phyloP scores from a whole-genome alignment of 345 rosid genomes.

The Hibiscus mutabilis region DNA sequence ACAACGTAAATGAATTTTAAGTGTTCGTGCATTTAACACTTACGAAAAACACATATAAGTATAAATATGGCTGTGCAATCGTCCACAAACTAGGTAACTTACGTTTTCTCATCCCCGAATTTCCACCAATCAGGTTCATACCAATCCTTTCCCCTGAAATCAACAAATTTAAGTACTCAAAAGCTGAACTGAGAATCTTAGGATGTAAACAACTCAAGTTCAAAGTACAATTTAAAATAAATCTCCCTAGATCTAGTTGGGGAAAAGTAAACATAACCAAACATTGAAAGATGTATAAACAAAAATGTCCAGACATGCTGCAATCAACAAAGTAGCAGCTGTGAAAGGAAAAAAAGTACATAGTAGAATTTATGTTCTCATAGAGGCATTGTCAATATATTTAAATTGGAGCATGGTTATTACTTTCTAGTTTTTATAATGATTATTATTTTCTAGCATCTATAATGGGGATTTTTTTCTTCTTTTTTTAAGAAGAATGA shows the following conservation, averaged over 20 bases:
- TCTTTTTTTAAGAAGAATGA: neutral
- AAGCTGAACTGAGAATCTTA: slow-evolving; percentile 6
- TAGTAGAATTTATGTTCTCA: neutral
- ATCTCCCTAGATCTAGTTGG: neutral
- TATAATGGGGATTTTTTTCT: slow-evolving; percentile 7
- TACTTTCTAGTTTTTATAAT: neutral
- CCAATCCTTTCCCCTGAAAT: slow-evolving; percentile 81
- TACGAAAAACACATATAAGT: neutral
- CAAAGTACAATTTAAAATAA: neutral
- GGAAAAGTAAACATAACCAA: neutral
- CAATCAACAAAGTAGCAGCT: neutral
- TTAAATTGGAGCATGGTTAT: neutral
- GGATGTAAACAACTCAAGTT: neutral
- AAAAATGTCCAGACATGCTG: neutral
- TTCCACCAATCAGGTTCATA: slow-evolving; percentile 99
- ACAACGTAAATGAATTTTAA: neutral
- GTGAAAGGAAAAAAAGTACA: neutral
- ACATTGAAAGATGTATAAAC: neutral
- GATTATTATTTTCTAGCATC: neutral
- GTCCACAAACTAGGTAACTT: slow-evolving; percentile 34
- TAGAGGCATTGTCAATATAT: neutral
- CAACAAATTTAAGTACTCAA: slow-evolving; percentile 14
- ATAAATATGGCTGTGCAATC: neutral
- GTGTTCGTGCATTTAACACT: neutral
- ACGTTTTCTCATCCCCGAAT: slow-evolving; percentile 91